phyloP scores from a whole-genome alignment of 73 alveolate species.

The Paramecium sexaurelia region DNA sequence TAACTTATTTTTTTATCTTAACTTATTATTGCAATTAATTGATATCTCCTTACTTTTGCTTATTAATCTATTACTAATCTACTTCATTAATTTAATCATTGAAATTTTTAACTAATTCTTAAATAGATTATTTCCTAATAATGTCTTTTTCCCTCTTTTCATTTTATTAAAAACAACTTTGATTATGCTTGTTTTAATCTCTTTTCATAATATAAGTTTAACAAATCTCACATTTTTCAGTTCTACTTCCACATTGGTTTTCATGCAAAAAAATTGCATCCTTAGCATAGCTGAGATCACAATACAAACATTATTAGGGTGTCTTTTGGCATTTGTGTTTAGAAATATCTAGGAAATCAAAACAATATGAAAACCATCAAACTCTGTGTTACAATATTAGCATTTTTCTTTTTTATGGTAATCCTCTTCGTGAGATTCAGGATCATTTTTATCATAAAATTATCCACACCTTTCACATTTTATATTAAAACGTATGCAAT shows the following conservation, averaged over 20 bases:
- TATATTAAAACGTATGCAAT: neutral
- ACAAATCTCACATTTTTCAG: constrained; percentile 12
- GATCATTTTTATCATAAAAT: constrained; percentile 49
- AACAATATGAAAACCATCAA: constrained; percentile 3
- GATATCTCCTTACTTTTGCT: neutral
- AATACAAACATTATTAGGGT: neutral
- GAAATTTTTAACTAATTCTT: neutral
- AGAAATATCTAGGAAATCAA: neutral
- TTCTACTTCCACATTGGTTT: constrained; percentile 45
- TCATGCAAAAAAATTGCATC: constrained; percentile 3
- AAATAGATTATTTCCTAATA: neutral
- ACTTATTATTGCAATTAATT: neutral
- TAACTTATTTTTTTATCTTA: neutral
- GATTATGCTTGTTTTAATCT: neutral
- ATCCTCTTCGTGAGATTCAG: constrained; percentile 48
- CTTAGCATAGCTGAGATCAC: neutral
- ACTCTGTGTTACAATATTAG: neutral
- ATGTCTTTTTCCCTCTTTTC: neutral
- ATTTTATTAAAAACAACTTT: neutral
- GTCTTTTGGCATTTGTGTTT: constrained; percentile 15
- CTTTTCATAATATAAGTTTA: neutral
- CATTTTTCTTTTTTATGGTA: constrained; percentile 22
- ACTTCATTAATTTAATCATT: neutral
- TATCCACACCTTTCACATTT: constrained; percentile 44
- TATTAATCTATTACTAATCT: neutral